A percentile compares a stretch with the other conserved stretches of the same genome.
phyloP scores from a whole-genome alignment of 2,329 filamentous ascomycete genomes.

The Volutella citrinella region DNA sequence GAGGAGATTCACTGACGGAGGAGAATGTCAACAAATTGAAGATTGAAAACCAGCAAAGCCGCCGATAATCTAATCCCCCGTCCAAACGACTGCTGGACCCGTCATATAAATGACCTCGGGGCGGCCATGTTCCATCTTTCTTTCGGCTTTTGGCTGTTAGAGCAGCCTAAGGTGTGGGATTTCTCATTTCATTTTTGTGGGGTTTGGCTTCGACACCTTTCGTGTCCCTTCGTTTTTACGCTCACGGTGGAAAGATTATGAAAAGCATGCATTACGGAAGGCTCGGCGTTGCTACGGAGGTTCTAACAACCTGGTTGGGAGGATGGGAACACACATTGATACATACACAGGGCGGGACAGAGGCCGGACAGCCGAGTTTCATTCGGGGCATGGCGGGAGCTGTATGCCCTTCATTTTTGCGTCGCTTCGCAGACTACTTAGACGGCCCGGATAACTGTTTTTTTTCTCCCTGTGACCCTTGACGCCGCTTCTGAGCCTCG shows the following conservation, averaged over 20 bases:
- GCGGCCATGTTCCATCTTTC: not conserved
- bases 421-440: too few species aligned
- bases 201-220: slow-evolving; percentile 3
- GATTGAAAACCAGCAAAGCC: slow-evolving; percentile 29
- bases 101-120: too few species aligned
- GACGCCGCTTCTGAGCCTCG: too few species aligned
- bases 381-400: too few species aligned
- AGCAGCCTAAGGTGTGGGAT: not conserved
- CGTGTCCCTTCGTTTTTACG: slow-evolving; percentile 6
- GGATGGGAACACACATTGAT: slow-evolving; percentile 1
- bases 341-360: not conserved
- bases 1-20: slow-evolving; percentile 47
- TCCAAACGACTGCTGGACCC: too few species aligned
- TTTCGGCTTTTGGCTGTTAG: not conserved
- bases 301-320: slow-evolving; percentile 4
- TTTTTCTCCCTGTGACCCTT: too few species aligned
- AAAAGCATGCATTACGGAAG: slow-evolving; percentile 16
- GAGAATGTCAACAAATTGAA: slow-evolving; percentile 51
- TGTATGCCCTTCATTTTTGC: too few species aligned
- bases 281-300: slow-evolving; percentile 18
- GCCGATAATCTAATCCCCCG: slow-evolving; percentile 15
- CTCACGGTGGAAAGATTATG: slow-evolving; percentile 10
- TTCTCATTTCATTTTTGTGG: slow-evolving; percentile 5
- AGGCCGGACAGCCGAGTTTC: too few species aligned
- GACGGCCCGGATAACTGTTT: too few species aligned